Evolutionary conservation across 2,329 filamentous ascomycete species (phyloP).

Genomic region (Penicillium rolfsii): DNA sequence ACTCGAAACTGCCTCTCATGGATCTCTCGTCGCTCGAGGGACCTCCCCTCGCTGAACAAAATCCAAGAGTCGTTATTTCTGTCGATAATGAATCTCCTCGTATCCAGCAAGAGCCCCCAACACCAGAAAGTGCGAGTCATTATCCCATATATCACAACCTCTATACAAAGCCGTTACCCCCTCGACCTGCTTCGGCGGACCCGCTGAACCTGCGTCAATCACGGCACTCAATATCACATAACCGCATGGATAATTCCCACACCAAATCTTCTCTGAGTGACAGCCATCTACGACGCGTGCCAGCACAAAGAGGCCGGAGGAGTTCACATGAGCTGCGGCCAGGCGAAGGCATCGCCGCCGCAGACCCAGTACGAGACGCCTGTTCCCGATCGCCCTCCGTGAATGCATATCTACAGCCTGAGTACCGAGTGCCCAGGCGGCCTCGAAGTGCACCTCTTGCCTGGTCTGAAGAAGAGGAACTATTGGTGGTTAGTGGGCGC

Average conservation of each 20-base stretch:
- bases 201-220: conserved; percentile 3
- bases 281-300: background rate
- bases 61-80: conserved; percentile 24
- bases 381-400: background rate
- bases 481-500: conserved; percentile 30
- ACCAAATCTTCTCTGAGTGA: conserved; percentile 1
- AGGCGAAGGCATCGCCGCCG: background rate
- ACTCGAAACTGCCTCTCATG: conserved; percentile 19
- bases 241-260: background rate
- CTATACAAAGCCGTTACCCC: conserved; percentile 26
- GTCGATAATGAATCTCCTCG: background rate
- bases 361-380: conserved; percentile 1
- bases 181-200: conserved; percentile 16
- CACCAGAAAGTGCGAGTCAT: conserved; percentile 1
- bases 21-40: conserved; percentile 45
- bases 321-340: background rate
- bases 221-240: background rate
- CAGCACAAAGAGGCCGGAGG: conserved; percentile 1
- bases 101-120: conserved; percentile 10
- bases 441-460: conserved; percentile 26
- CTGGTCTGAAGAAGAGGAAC: conserved; percentile 37
- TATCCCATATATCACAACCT: conserved; percentile 13
- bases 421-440: background rate
- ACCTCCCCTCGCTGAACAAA: conserved; percentile 33
- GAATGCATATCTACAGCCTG: background rate